These are phyloP conservation scores for Lizonia empirigonia DNA, from an alignment of 2,329 filamentous ascomycete species.

Conservation along the genomic window DNA sequence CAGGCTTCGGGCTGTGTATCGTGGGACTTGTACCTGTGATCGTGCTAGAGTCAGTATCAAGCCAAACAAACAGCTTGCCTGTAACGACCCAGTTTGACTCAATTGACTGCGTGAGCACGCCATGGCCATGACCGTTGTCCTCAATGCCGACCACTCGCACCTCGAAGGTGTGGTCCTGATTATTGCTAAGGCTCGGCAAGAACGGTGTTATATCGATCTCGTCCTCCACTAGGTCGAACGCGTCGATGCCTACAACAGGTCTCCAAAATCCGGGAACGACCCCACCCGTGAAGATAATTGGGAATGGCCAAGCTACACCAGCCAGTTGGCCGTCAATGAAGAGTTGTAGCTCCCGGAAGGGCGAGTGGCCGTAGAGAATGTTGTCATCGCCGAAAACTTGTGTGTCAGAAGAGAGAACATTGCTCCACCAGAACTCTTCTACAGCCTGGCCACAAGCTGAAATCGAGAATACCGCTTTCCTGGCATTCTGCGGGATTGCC, in stretches of 20 bases:
- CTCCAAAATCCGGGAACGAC: slow-evolving; percentile 77
- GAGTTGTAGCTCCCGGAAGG: slow-evolving; percentile 79
- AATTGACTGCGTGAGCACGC: slow-evolving; percentile 60
- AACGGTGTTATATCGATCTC: slow-evolving; percentile 84
- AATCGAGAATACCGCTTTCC: slow-evolving; percentile 75
- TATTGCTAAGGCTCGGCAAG: slow-evolving; percentile 71
- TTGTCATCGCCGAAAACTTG: slow-evolving; percentile 64
- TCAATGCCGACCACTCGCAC: slow-evolving; percentile 70
- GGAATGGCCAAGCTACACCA: slow-evolving; percentile 81
- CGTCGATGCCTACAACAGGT: slow-evolving; percentile 77
- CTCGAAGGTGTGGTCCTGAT: slow-evolving; percentile 67
- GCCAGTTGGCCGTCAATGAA: slow-evolving; percentile 74
- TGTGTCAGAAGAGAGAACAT: slow-evolving; percentile 68
- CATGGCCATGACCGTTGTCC: slow-evolving; percentile 58
- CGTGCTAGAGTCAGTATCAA: slow-evolving; percentile 58
- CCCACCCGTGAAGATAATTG: slow-evolving; percentile 81
- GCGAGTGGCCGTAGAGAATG: slow-evolving; percentile 68
- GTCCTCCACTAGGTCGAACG: slow-evolving; percentile 78
- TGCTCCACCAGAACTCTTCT: slow-evolving; percentile 88
- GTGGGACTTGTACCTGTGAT: slow-evolving; percentile 57
- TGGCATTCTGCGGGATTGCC: slow-evolving; percentile 68
- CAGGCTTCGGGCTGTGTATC: slow-evolving; percentile 50
- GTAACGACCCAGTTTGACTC: slow-evolving; percentile 76
- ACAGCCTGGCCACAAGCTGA: slow-evolving; percentile 75
- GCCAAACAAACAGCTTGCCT: slow-evolving; percentile 82